Evolutionary conservation across 345 rosid species (phyloP).

Genomic region (Euphorbia tirucalli): DNA sequence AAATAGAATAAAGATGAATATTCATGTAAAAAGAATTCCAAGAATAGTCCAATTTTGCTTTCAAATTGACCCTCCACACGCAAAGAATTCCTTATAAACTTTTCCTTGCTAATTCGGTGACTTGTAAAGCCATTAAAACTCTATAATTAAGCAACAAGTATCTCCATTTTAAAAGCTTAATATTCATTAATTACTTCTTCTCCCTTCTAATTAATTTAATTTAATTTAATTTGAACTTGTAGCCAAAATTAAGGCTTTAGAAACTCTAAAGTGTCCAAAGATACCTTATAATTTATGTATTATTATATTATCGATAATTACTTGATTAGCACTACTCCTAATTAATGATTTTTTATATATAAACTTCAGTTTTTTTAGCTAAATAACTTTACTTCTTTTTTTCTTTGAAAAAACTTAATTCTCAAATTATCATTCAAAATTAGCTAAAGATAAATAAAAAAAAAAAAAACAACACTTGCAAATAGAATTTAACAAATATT

Average conservation of each 20-base stretch:
- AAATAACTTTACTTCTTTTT: too few relatives aligned
- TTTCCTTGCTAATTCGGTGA: not conserved
- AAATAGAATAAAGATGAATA: not conserved
- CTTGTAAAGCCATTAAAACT: not conserved
- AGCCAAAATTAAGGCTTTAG: not conserved
- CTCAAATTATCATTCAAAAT: too few relatives aligned
- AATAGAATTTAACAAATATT: too few relatives aligned
- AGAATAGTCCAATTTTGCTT: not conserved
- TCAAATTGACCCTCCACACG: conserved; percentile 23
- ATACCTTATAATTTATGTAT: not conserved
- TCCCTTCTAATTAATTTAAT: not conserved
- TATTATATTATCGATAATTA: too few relatives aligned
- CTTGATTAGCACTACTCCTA: too few relatives aligned
- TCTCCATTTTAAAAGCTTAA: not conserved
- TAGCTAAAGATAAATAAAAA: too few relatives aligned
- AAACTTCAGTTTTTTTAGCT: too few relatives aligned
- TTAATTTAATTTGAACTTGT: not conserved
- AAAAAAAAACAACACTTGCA: too few relatives aligned
- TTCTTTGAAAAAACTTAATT: too few relatives aligned
- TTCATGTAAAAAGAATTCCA: not conserved
- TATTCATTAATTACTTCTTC: too few relatives aligned
- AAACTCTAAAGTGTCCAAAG: not conserved
- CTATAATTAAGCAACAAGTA: not conserved
- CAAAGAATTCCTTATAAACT: conserved; percentile 23
- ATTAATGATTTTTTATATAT: too few relatives aligned